These are phyloP conservation scores for Brasenia schreberi DNA, from an alignment of 164 flowering plant genomes.

Conservation along the genomic window DNA sequence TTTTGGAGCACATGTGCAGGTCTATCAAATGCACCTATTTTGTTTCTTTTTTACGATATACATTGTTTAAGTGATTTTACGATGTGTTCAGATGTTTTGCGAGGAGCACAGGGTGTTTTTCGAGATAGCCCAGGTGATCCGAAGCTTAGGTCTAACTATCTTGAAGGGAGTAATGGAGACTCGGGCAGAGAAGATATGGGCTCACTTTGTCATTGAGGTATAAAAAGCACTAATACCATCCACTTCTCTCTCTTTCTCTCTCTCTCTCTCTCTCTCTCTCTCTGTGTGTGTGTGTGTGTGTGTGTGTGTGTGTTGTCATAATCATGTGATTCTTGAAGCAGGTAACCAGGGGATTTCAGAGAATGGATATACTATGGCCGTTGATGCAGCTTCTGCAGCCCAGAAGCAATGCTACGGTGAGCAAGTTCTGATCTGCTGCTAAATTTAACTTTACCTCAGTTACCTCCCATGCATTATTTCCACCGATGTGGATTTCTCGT, in stretches of 20 bases:
- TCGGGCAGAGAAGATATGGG: constrained; percentile 37
- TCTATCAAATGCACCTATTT: too few relatives aligned
- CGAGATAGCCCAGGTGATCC: constrained; percentile 73
- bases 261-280: too few relatives aligned
- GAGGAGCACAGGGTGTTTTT: constrained; percentile 50
- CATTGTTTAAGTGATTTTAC: too few relatives aligned
- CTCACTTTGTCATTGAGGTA: constrained; percentile 79
- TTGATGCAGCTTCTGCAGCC: constrained; percentile 62
- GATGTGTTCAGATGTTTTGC: constrained; percentile 51
- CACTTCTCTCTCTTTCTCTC: not conserved
- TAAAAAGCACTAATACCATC: not conserved
- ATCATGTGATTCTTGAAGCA: constrained; percentile 9
- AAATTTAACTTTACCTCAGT: too few relatives aligned
- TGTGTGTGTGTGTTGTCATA: not conserved
- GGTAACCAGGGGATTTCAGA: constrained; percentile 53
- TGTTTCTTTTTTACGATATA: too few relatives aligned
- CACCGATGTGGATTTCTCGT: too few relatives aligned
- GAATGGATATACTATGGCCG: constrained; percentile 79
- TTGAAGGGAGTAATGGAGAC: constrained; percentile 55
- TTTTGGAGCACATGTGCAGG: too few relatives aligned
- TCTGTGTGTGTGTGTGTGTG: not conserved
- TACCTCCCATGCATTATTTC: too few relatives aligned
- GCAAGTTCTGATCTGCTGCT: constrained; percentile 14
- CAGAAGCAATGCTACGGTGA: constrained; percentile 13
- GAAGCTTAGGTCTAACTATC: constrained; percentile 43